Evolutionary conservation across 257 asterid species (phyloP).

Genomic region (Solanum medicagineum): DNA sequence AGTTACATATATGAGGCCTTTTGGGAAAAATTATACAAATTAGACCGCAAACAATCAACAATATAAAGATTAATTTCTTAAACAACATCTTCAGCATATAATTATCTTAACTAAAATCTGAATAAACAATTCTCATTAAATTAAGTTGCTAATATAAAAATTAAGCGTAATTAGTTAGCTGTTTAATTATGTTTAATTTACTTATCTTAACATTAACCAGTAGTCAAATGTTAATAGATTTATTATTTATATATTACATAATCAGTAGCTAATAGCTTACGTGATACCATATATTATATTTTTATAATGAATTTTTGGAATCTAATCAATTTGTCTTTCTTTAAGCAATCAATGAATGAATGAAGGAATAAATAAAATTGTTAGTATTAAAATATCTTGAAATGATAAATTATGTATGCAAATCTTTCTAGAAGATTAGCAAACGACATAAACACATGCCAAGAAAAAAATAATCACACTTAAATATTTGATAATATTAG

Average conservation of each 20-base stretch:
- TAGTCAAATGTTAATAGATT: background rate
- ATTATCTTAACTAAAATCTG: background rate
- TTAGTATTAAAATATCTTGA: background rate
- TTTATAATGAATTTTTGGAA: background rate
- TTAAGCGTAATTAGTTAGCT: background rate
- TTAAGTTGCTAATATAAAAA: background rate
- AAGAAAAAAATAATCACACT: background rate
- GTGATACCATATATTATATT: background rate
- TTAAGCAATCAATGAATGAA: background rate
- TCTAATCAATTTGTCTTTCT: background rate
- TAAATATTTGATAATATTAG: background rate
- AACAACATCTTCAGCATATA: background rate
- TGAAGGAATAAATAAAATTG: background rate
- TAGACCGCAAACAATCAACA: too few relatives aligned
- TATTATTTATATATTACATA: background rate
- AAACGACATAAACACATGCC: background rate
- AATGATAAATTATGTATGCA: background rate
- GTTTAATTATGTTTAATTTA: background rate
- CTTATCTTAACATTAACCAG: background rate
- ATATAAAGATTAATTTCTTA: background rate
- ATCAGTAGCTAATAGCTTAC: background rate
- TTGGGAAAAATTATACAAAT: too few relatives aligned
- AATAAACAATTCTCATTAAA: background rate
- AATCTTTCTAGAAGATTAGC: background rate
- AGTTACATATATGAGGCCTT: too few relatives aligned